A percentile compares a stretch with the other conserved stretches of the same genome.
Evolutionary conservation across 2,329 filamentous ascomycete species (phyloP).

Genomic region (Mollisia scopiformis): DNA sequence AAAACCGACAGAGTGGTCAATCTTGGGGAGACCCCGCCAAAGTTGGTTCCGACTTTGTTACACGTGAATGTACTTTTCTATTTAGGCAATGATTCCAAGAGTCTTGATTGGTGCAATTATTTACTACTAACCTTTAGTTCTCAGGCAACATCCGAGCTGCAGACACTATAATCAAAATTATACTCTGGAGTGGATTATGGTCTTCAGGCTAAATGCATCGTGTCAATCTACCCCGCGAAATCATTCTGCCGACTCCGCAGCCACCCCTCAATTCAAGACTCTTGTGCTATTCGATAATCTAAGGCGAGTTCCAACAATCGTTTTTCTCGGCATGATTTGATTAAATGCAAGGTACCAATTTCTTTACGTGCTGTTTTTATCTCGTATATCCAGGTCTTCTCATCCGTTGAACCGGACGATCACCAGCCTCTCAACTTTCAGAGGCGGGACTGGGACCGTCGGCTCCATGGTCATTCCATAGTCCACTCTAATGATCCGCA

Average conservation of each 20-base stretch:
- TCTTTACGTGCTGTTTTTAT: not conserved
- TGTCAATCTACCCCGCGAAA: constrained; percentile 28
- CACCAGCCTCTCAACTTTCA: not conserved
- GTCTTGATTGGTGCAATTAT: constrained; percentile 6
- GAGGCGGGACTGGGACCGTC: constrained; percentile 6
- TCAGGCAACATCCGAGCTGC: constrained; percentile 4
- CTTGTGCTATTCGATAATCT: too few relatives aligned
- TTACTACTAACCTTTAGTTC: not conserved
- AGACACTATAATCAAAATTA: constrained; percentile 2
- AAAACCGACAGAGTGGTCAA: constrained; percentile 7
- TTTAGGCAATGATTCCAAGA: constrained; percentile 8
- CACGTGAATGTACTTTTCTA: constrained; percentile 6
- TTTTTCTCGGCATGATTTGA: not conserved
- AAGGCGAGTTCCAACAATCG: not conserved
- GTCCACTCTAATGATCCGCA: not conserved
- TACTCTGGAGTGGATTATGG: constrained; percentile 7
- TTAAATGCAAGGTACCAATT: constrained; percentile 10
- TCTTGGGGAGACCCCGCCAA: constrained; percentile 12
- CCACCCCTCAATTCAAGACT: constrained; percentile 3
- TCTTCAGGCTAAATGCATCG: constrained; percentile 31
- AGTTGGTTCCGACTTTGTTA: constrained; percentile 18
- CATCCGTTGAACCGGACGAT: constrained; percentile 17
- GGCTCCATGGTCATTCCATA: constrained; percentile 5
- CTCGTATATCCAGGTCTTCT: not conserved
- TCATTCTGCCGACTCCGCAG: constrained; percentile 29